Evolutionary conservation across 805 yeast genomes (phyloP), one percentile per base, ranked within the genome.

Genomic region (Starmerella etchellsii): DNA sequence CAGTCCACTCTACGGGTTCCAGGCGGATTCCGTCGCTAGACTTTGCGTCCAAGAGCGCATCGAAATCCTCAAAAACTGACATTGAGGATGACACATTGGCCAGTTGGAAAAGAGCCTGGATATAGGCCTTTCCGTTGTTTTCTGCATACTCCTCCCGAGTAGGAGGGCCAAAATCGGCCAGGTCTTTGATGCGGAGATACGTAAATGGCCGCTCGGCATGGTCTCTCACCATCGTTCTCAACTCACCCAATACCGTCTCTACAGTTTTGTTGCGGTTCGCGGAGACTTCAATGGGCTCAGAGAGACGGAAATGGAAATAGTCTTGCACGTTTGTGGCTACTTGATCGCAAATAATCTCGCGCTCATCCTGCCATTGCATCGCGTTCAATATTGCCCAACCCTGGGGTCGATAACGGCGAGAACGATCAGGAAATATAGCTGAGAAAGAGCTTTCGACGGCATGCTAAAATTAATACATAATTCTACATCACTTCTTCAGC

Each of bases 1-100:
- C 34, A 2, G 37, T 41, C 49, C 50, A 47, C 26, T 13, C 35
- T 28, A 42, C 54, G 42, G 33, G 50, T 41, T 26, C 60, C 47
- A 33, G 58, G 41, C 39, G 47, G n/a, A 49, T 51, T 13, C 45
- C 62, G 6, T 45, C 38, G 13, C 46, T 31, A 23, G 48, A 48
- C 31, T 47, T 44, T 9, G 14, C 21, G 25, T 31, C 19, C 11
- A 57, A 47, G 43, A 55, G 40, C n/a, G 40, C 39, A 2, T 52
- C 49, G n/a, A 44, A 50, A 9, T 41, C 52, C n/a, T 50, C 49
- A 18, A 47, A 43, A 20, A 44, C 50, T 4, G 42, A 31, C n/a
- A 34, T 37, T 31, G 45, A 15, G 6, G 40, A 27, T 15, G 26
- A 14, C 13, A 41, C 44, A 29, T 28, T 19, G n/a, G 36, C 18